phyloP scores from a whole-genome alignment of 306 rosid species.

The Cicer chorassanicum region DNA sequence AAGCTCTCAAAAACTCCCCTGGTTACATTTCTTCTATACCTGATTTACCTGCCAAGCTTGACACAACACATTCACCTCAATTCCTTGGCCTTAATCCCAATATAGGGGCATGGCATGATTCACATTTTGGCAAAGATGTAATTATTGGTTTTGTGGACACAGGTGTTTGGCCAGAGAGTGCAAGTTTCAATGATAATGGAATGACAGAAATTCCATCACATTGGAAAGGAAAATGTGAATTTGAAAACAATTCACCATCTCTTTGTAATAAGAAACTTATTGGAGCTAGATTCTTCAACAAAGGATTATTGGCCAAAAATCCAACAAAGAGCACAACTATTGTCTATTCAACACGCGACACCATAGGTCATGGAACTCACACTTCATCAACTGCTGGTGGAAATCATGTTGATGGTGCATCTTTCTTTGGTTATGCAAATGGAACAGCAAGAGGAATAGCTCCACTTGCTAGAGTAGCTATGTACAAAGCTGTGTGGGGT shows the following conservation, averaged over 20 bases:
- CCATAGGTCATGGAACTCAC: constrained; percentile 78
- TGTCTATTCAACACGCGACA: constrained; percentile 64
- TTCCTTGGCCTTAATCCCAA: constrained; percentile 64
- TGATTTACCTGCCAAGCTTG: constrained; percentile 49
- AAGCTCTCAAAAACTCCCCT: constrained; percentile 51
- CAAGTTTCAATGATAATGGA: constrained; percentile 65
- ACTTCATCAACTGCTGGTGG: constrained; percentile 77
- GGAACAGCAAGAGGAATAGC: constrained; percentile 76
- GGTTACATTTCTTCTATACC: constrained; percentile 61
- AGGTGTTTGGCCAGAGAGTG: constrained; percentile 84
- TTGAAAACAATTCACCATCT: constrained; percentile 47
- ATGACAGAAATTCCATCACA: constrained; percentile 56
- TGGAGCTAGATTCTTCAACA: constrained; percentile 78
- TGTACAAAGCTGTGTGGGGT: constrained; percentile 69
- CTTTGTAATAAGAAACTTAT: constrained; percentile 81
- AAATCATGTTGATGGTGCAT: constrained; percentile 53
- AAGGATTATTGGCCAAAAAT: constrained; percentile 51
- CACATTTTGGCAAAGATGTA: constrained; percentile 60
- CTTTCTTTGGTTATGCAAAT: constrained; percentile 67
- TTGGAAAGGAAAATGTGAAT: constrained; percentile 75
- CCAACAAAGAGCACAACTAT: constrained; percentile 26
- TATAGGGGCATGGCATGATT: constrained; percentile 58
- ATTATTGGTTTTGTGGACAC: constrained; percentile 81
- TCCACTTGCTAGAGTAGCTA: constrained; percentile 66
- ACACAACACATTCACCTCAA: constrained; percentile 71